A percentile compares a stretch with the other conserved stretches of the same genome.
phyloP scores from a whole-genome alignment of 2,329 filamentous ascomycete species.

The Hymenoscyphus repandus region DNA sequence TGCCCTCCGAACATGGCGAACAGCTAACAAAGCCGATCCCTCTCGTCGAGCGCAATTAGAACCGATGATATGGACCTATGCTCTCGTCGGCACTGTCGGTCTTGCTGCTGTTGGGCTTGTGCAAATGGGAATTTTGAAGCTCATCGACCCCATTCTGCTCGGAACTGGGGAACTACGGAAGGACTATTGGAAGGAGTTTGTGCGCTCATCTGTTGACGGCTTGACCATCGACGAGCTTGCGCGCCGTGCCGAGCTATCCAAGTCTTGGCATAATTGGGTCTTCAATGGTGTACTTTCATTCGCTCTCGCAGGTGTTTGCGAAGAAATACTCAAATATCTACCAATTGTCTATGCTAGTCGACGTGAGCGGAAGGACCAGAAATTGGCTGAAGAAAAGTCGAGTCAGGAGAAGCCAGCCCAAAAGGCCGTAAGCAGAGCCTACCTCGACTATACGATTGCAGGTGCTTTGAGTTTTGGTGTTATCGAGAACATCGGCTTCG shows the following conservation, averaged over 20 bases:
- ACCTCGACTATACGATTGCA: constrained; percentile 10
- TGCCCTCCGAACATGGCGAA: constrained; percentile 1
- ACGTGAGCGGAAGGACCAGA: not conserved
- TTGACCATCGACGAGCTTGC: not conserved
- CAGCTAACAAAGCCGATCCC: constrained; percentile 1
- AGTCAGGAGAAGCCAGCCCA: not conserved
- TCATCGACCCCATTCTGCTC: not conserved
- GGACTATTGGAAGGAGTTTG: constrained; percentile 8
- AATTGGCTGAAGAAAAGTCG: too few species aligned
- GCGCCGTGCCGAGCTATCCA: not conserved
- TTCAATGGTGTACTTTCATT: constrained; percentile 6
- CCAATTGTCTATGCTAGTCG: constrained; percentile 8
- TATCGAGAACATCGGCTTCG: constrained; percentile 8
- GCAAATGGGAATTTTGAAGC: too few species aligned
- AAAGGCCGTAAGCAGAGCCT: constrained; percentile 3
- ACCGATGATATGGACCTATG: constrained; percentile 10
- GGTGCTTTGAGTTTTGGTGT: constrained; percentile 9
- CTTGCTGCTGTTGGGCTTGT: too few species aligned
- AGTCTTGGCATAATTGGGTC: constrained; percentile 10
- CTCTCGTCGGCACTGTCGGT: not conserved
- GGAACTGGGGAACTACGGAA: not conserved
- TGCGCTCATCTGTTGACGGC: not conserved
- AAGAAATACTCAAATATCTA: constrained; percentile 12
- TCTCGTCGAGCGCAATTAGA: constrained; percentile 1
- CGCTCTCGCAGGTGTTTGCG: constrained; percentile 3